Evolutionary conservation across 305 asterid species (phyloP).

Genomic region (Ruellia speciosa): DNA sequence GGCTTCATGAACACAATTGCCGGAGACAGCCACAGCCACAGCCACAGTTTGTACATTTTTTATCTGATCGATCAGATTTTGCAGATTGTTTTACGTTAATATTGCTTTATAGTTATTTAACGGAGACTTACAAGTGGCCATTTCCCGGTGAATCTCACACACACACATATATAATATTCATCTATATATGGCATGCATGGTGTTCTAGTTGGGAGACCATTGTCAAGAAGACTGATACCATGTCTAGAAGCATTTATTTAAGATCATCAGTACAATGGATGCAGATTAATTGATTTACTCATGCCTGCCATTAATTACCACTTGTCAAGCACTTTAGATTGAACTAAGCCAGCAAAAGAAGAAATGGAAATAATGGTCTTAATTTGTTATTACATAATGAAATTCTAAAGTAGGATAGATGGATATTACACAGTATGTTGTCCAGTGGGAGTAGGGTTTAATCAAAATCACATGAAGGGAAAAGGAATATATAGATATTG

Average conservation of each 20-base stretch:
- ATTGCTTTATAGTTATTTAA: conserved; percentile 45
- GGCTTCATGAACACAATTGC: conserved; percentile 31
- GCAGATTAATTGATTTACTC: conserved; percentile 5
- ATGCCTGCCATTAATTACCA: not conserved
- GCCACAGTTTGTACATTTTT: not conserved
- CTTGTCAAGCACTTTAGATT: conserved; percentile 20
- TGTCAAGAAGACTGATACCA: conserved; percentile 27
- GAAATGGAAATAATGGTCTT: conserved; percentile 3
- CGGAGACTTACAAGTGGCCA: conserved; percentile 34
- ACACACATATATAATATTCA: not conserved
- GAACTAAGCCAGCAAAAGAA: not conserved
- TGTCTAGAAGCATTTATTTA: conserved; percentile 19
- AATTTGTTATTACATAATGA: conserved; percentile 4
- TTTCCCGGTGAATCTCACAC: conserved; percentile 3
- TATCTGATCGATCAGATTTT: conserved; percentile 4
- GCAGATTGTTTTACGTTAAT: conserved; percentile 7
- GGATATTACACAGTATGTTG: too few species aligned
- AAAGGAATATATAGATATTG: too few species aligned
- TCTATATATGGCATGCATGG: not conserved
- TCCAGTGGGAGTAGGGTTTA: too few species aligned
- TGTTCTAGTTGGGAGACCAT: conserved; percentile 35
- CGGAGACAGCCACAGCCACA: conserved; percentile 8
- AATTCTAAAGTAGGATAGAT: too few species aligned
- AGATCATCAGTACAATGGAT: not conserved
- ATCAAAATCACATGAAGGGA: too few species aligned